Percentiles rank a stretch among this genome's conserved stretches.
These are phyloP conservation scores for Phyllosticta citribraziliensis DNA, from an alignment of 2,329 filamentous ascomycete genomes.

Conservation along the genomic window DNA sequence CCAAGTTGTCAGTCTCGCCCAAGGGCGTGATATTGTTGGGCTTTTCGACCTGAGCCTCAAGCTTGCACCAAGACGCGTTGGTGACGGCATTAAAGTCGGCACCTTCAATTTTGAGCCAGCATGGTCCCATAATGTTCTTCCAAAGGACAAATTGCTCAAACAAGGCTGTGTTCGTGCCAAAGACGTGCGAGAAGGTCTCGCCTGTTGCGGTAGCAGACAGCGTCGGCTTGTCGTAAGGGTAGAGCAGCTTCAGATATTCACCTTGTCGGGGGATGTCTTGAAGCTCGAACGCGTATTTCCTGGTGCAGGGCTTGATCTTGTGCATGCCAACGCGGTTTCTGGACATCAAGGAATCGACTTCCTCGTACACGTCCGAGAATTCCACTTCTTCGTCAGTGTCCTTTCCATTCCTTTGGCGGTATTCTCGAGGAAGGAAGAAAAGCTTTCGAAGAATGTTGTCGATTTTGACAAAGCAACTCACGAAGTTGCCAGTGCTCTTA, in stretches of 20 bases:
- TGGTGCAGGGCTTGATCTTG: conserved; percentile 82
- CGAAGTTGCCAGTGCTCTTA: conserved; percentile 66
- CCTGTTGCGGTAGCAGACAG: conserved; percentile 64
- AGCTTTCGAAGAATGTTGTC: conserved; percentile 91
- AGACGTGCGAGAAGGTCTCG: conserved; percentile 88
- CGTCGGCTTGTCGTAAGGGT: conserved; percentile 76
- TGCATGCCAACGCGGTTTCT: conserved; percentile 77
- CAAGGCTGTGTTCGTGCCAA: conserved; percentile 83
- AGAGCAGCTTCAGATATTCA: conserved; percentile 90
- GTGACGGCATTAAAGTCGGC: conserved; percentile 76
- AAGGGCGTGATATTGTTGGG: conserved; percentile 66
- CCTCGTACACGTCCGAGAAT: conserved; percentile 82
- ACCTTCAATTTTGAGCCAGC: conserved; percentile 86
- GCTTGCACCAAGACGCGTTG: conserved; percentile 93
- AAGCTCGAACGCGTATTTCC: conserved; percentile 95
- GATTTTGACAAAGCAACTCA: conserved; percentile 91
- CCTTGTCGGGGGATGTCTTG: conserved; percentile 76
- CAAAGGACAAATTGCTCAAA: conserved; percentile 98
- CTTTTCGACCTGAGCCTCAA: conserved; percentile 74
- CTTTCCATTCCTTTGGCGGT: conserved; percentile 48
- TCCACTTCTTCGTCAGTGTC: conserved; percentile 69
- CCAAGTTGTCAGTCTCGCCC: conserved; percentile 68
- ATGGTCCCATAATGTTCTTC: conserved; percentile 98
- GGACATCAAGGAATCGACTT: conserved; percentile 82
- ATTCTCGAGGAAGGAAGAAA: conserved; percentile 77